These are phyloP conservation scores for Phytophthora tubulina DNA, from an alignment of 352 stramenopile species.

Conservation along the genomic window DNA sequence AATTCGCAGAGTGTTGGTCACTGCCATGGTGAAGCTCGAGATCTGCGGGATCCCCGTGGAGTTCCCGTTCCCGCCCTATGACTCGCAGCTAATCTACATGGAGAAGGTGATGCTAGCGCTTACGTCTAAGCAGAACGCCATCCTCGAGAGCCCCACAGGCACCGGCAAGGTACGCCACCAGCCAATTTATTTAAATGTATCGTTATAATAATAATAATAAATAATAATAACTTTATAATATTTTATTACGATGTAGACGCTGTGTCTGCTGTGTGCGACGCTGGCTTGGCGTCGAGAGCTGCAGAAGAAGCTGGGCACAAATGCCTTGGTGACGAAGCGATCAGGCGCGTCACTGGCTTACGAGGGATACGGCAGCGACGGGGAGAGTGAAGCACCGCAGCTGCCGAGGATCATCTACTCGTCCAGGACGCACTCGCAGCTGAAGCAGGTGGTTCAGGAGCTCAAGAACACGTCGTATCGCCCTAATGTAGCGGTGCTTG, in stretches of 20 bases:
- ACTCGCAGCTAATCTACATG: conserved; percentile 98
- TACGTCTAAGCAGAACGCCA: conserved; percentile 93
- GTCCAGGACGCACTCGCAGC: conserved; percentile 98
- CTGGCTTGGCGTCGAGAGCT: conserved; percentile 93
- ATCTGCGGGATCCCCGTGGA: conserved; percentile 92
- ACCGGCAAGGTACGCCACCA: conserved; percentile 93
- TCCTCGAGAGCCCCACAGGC: conserved; percentile 98
- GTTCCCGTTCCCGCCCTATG: conserved; percentile 98
- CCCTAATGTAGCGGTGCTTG: conserved; percentile 90
- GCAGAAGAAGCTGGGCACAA: conserved; percentile 59
- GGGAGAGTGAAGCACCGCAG: conserved; percentile 47
- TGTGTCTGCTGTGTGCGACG: conserved; percentile 96
- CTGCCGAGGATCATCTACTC: conserved; percentile 97
- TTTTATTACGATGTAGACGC: conserved; percentile 68
- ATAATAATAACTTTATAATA: not conserved
- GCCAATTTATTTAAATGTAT: not conserved
- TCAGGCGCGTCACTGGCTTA: conserved; percentile 49
- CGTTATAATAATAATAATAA: not conserved
- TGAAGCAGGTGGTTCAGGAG: conserved; percentile 97
- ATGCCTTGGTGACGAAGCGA: conserved; percentile 9
- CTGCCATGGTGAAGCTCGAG: conserved; percentile 75
- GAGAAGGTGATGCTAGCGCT: conserved; percentile 94
- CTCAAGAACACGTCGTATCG: conserved; percentile 96
- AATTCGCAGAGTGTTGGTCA: conserved; percentile 14
- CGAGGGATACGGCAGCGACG: conserved; percentile 55